Conservation (phyloP, 441 rosid genomes). For the Gossypium davidsonii region DNA sequence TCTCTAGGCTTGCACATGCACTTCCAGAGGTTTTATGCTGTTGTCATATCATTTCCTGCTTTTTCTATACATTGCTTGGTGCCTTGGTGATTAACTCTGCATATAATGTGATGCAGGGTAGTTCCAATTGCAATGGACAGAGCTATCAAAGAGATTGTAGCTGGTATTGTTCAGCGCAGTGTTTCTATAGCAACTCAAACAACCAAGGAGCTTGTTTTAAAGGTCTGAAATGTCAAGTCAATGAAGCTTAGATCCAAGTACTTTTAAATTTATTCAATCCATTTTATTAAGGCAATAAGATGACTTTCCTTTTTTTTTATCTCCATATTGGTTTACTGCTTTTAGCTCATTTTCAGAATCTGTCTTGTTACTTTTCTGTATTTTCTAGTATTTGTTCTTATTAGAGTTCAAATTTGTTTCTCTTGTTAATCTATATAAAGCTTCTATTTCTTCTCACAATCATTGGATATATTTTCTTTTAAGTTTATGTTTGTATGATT, state of each 20-base stretch:
- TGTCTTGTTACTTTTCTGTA: background rate
- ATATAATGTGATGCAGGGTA: conserved; percentile 40
- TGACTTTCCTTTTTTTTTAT: background rate
- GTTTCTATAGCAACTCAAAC: conserved; percentile 98
- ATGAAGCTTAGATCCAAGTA: background rate
- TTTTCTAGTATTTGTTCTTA: background rate
- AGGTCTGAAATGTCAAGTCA: conserved; percentile 43
- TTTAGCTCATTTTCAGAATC: background rate
- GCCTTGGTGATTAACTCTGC: background rate
- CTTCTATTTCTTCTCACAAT: background rate
- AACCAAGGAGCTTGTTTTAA: conserved; percentile 94
- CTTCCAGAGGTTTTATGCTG: conserved; percentile 77
- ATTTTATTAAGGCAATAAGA: background rate
- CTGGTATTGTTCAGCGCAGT: conserved; percentile 94
- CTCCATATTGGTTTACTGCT: background rate
- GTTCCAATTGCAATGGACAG: conserved; percentile 94
- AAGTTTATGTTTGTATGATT: background rate
- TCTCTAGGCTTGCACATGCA: conserved; percentile 69
- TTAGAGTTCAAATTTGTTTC: background rate
- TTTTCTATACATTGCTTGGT: background rate
- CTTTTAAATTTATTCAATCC: background rate
- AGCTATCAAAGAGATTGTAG: conserved; percentile 90
- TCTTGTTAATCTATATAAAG: background rate
- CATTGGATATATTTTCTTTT: background rate
- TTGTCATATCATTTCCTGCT: conserved; percentile 14